Evolutionary conservation across 2,329 filamentous ascomycete genomes (phyloP).

Genomic region (Aspergillus aculeatinus): DNA sequence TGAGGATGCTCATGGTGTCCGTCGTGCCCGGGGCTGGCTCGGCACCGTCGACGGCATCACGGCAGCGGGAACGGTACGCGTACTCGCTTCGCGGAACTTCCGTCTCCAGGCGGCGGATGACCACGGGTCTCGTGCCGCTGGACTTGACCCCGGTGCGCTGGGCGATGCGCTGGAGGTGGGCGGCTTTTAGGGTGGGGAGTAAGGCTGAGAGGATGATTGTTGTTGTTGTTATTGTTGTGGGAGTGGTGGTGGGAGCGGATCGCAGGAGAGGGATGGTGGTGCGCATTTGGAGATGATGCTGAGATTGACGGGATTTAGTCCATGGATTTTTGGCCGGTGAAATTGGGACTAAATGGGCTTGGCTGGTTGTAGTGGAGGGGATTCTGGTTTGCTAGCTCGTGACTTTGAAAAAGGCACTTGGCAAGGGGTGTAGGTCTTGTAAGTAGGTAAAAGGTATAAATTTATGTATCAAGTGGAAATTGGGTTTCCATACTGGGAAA

Average conservation of each 20-base stretch:
- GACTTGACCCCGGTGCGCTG: constrained; percentile 59
- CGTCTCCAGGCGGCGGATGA: constrained; percentile 52
- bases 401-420: no score
- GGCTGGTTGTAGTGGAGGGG: no score
- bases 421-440: no score
- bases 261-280: not conserved
- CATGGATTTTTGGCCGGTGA: no score
- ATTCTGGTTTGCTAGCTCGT: no score
- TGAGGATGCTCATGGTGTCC: constrained; percentile 57
- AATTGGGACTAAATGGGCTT: no score
- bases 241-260: not conserved
- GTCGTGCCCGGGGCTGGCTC: not conserved
- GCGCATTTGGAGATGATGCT: not conserved
- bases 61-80: not conserved
- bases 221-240: constrained; percentile 14
- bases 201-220: constrained; percentile 18
- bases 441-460: no score
- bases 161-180: constrained; percentile 60
- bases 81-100: constrained; percentile 16
- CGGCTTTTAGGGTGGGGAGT: constrained; percentile 49
- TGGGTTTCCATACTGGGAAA: no score
- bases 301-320: no score
- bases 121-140: constrained; percentile 59
- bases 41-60: no score
- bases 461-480: no score